A percentile compares a stretch with the other conserved stretches of the same genome.
These are phyloP conservation scores for Typha latifolia DNA, from an alignment of 176 grass and related monocot species.

Conservation along the genomic window DNA sequence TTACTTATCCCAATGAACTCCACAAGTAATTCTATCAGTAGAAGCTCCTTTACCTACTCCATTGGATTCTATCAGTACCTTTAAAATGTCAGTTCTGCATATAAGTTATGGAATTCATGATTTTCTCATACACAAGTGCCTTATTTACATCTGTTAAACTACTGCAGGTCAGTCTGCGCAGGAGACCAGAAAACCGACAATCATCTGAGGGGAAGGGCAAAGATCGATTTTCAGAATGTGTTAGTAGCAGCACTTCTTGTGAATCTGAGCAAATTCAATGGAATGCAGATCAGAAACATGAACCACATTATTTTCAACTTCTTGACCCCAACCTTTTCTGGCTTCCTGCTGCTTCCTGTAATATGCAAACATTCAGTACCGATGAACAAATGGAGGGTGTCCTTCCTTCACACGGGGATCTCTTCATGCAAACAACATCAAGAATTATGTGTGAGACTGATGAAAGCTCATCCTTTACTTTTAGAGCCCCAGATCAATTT, in stretches of 20 bases:
- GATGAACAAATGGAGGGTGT: conserved; percentile 14
- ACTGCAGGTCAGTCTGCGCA: neutral
- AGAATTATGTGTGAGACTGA: conserved; percentile 15
- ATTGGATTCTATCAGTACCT: too few species aligned
- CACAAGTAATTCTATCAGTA: too few species aligned
- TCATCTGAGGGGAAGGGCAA: neutral
- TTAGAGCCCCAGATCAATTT: neutral
- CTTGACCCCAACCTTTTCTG: conserved; percentile 14
- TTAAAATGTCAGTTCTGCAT: neutral
- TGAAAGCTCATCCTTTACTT: conserved; percentile 4
- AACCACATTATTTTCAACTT: conserved; percentile 2
- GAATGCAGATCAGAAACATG: neutral
- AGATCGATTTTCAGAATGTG: neutral
- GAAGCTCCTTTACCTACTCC: too few species aligned
- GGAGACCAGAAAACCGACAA: neutral
- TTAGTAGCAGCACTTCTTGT: neutral
- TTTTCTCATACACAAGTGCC: neutral
- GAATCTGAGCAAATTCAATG: neutral
- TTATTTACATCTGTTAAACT: neutral
- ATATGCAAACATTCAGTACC: neutral
- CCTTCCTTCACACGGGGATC: conserved; percentile 8
- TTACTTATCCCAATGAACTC: too few species aligned
- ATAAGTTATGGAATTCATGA: neutral
- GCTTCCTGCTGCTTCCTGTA: neutral
- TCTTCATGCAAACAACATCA: neutral